Conservation (phyloP, 129 eudicot species). For the Mikania micrantha region DNA sequence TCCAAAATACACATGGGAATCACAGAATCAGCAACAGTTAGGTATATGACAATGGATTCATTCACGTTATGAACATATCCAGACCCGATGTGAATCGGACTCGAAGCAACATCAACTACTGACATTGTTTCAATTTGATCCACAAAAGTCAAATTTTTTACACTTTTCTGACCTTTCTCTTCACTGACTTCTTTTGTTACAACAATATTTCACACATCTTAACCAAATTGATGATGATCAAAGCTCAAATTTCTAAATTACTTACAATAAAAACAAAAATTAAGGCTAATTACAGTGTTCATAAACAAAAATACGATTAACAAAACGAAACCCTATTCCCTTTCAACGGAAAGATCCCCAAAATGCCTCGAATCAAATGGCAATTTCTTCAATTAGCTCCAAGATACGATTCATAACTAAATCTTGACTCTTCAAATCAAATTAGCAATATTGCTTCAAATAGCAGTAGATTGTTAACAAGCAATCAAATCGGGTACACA, state of each 20-base stretch:
- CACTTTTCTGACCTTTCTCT: neutral
- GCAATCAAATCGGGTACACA: neutral
- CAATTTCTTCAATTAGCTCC: constrained; percentile 16
- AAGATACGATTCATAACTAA: constrained; percentile 4
- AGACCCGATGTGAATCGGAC: constrained; percentile 37
- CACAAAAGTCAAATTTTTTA: neutral
- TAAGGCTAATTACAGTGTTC: neutral
- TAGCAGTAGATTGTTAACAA: neutral
- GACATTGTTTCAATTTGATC: constrained; percentile 38
- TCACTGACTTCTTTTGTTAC: constrained; percentile 18
- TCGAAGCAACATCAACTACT: constrained; percentile 58
- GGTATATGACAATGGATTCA: constrained; percentile 42
- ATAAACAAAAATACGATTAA: constrained; percentile 1
- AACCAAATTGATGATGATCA: constrained; percentile 2
- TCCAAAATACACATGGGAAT: constrained; percentile 71
- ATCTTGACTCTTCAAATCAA: neutral
- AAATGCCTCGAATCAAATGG: constrained; percentile 25
- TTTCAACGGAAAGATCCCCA: neutral
- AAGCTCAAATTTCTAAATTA: neutral
- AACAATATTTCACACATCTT: constrained; percentile 19
- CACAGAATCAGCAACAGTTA: constrained; percentile 54
- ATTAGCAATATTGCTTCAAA: neutral
- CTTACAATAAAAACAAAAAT: neutral
- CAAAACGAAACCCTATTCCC: constrained; percentile 6
- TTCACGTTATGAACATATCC: constrained; percentile 25